Percentiles rank a stretch among this genome's conserved stretches.
phyloP scores from a whole-genome alignment of 1,139 yeast genomes.

The Suhomyces kunorum region DNA sequence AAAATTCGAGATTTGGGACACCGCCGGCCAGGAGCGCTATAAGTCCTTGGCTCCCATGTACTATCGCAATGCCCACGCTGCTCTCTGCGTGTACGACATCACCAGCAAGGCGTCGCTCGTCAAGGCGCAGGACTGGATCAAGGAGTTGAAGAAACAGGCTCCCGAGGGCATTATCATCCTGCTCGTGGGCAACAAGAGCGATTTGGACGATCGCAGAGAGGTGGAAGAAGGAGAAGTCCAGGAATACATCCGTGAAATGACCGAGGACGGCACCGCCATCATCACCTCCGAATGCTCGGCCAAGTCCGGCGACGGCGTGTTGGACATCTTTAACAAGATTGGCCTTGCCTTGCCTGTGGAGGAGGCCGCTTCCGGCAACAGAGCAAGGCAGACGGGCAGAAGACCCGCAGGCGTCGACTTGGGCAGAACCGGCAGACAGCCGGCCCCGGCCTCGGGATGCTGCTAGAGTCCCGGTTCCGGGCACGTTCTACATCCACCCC shows the following conservation, averaged over 20 bases:
- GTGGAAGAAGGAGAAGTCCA: slow-evolving; percentile 39
- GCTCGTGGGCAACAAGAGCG: slow-evolving; percentile 52
- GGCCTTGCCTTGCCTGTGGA: slow-evolving; percentile 50
- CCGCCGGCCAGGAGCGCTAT: slow-evolving; percentile 55
- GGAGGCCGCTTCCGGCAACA: slow-evolving; percentile 31
- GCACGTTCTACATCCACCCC: not conserved
- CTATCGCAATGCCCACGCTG: slow-evolving; percentile 48
- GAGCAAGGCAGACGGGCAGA: slow-evolving; percentile 30
- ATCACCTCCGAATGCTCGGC: slow-evolving; percentile 50
- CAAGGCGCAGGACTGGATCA: slow-evolving; percentile 95
- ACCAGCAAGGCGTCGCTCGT: slow-evolving; percentile 63
- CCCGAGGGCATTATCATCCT: slow-evolving; percentile 67
- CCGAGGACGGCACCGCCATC: slow-evolving; percentile 29
- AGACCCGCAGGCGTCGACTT: slow-evolving; percentile 41
- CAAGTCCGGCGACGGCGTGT: slow-evolving; percentile 48
- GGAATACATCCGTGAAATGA: slow-evolving; percentile 35
- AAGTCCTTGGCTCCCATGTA: slow-evolving; percentile 52
- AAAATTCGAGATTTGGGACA: slow-evolving; percentile 52
- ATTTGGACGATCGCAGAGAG: slow-evolving; percentile 58
- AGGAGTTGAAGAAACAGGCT: slow-evolving; percentile 91
- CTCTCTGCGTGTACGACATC: slow-evolving; percentile 30
- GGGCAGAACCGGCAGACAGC: slow-evolving; percentile 32
- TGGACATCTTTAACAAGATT: slow-evolving; percentile 43
- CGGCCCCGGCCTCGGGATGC: slow-evolving; percentile 28
- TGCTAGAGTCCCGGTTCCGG: slow-evolving; percentile 21